Base-by-base conservation (phyloP, 805 yeast species). In the Saturnispora hagleri region DNA sequence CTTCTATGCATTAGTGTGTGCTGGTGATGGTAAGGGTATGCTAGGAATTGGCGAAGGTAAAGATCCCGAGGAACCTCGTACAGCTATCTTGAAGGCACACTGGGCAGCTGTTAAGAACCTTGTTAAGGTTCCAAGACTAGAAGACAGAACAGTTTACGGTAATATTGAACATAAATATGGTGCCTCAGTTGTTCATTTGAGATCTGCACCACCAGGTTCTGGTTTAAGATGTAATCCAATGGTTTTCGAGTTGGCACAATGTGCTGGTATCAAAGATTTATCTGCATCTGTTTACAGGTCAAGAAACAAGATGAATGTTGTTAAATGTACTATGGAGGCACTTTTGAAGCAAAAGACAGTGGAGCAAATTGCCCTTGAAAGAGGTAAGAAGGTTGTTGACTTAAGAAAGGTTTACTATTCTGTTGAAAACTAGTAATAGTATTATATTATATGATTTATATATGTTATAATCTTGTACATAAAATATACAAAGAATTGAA, bases 321-420 rank as follows among this genome's bases (percentile, higher is more conserved):
- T 88, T 53, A 89, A 90, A 72, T 93, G 91, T 43, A 79, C 90
- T 48, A 74, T 90, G 53, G 95, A 88, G 66, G 97, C 97, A 1
- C 77, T 93, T 58, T 57, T 72, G 40, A 80, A 81, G 62, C 98
- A 90, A 70, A 80, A 79, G 57, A 77, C 95, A 2, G 76, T 88
- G 60, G 95, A 87, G 61, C 96, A 89, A 60, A 76, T 91, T 65
- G 97, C 98, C 5, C 75, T 82, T 49, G 86, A 84, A 60, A 81
- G 99, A 72, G 99, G 99, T 56, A 91, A 91, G 79, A 89, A 89
- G 76, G 78, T 91, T 63, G 89, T 89, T 38, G 98, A 93, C 69
- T 83, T 93, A 64, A 84, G 95, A 69, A 87, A 86, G 72, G 82
- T 88, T 42, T 93, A 91, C 73, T 89, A 89, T 68, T 60, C 69